These are phyloP conservation scores for Dendrobium chrysotoxum DNA, from an alignment of 106 monocot genomes.

Conservation along the genomic window DNA sequence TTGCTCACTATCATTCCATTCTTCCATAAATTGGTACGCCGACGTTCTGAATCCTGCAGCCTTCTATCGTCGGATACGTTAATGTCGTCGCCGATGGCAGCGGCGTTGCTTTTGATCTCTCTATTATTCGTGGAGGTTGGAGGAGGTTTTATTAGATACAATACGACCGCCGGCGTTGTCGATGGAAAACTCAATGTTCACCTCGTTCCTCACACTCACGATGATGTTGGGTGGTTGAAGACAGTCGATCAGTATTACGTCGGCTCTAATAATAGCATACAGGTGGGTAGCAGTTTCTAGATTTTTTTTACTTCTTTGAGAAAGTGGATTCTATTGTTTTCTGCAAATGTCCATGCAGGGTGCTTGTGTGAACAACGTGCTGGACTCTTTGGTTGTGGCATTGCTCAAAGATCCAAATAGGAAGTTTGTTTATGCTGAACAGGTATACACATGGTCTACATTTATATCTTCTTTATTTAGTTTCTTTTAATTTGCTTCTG, in stretches of 20 bases:
- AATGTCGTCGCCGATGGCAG: neutral
- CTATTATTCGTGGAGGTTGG: conserved; percentile 5
- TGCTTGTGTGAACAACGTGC: conserved; percentile 36
- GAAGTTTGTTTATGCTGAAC: conserved; percentile 39
- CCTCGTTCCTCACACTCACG: conserved; percentile 63
- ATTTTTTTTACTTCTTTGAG: neutral
- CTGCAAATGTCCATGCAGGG: conserved; percentile 15
- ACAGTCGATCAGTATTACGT: conserved; percentile 68
- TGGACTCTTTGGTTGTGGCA: conserved; percentile 45
- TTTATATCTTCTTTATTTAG: neutral
- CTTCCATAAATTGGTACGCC: neutral
- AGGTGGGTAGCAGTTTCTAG: conserved; percentile 10
- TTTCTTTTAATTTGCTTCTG: neutral
- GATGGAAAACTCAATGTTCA: conserved; percentile 79
- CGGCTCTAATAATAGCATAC: conserved; percentile 61
- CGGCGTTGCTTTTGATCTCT: neutral
- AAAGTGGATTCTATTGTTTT: neutral
- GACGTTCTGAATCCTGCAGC: neutral
- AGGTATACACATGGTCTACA: conserved; percentile 15
- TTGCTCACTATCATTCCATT: neutral
- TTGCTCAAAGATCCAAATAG: conserved; percentile 31
- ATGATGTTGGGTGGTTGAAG: conserved; percentile 71
- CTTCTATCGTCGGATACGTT: neutral
- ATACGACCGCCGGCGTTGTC: conserved; percentile 65
- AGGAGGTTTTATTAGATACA: conserved; percentile 58